Conservation (phyloP, 1,139 yeast genomes). For the Kodamaea alishanica region DNA sequence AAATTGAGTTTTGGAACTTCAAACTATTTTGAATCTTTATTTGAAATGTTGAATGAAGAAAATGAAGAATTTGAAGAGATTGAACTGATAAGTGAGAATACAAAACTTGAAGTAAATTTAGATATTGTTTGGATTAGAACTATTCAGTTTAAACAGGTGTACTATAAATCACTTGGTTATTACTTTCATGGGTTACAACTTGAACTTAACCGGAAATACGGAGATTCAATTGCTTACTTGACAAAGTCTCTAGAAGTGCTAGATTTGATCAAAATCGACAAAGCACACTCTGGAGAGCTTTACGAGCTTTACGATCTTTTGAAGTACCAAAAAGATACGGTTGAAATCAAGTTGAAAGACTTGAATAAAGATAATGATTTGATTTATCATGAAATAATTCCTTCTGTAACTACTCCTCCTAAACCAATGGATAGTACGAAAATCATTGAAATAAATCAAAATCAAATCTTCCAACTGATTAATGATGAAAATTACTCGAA, state of each 20-base stretch:
- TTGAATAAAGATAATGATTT: slow-evolving; percentile 82
- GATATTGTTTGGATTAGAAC: slow-evolving; percentile 44
- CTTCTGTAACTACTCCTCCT: slow-evolving; percentile 54
- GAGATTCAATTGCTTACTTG: slow-evolving; percentile 72
- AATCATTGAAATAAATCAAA: slow-evolving; percentile 49
- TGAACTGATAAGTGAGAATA: slow-evolving; percentile 10
- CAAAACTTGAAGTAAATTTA: slow-evolving; percentile 44
- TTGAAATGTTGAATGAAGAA: slow-evolving; percentile 22
- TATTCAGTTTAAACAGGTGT: slow-evolving; percentile 47
- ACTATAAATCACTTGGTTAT: slow-evolving; percentile 41
- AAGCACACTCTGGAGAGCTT: slow-evolving; percentile 22
- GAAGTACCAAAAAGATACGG: slow-evolving; percentile 44
- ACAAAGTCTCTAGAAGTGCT: slow-evolving; percentile 46
- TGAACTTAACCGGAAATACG: slow-evolving; percentile 55
- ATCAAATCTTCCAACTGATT: slow-evolving; percentile 31
- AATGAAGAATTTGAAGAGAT: slow-evolving; percentile 14
- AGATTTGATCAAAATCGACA: slow-evolving; percentile 30
- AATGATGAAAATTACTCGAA: slow-evolving; percentile 55
- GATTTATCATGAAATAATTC: slow-evolving; percentile 77
- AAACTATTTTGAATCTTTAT: slow-evolving; percentile 51
- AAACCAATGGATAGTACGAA: slow-evolving; percentile 78
- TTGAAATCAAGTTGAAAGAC: slow-evolving; percentile 42
- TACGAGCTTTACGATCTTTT: slow-evolving; percentile 42
- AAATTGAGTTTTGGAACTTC: slow-evolving; percentile 67
- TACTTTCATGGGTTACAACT: slow-evolving; percentile 52